Evolutionary conservation across 148 eudicot species (phyloP).

Genomic region (Rhododendron griersonianum): DNA sequence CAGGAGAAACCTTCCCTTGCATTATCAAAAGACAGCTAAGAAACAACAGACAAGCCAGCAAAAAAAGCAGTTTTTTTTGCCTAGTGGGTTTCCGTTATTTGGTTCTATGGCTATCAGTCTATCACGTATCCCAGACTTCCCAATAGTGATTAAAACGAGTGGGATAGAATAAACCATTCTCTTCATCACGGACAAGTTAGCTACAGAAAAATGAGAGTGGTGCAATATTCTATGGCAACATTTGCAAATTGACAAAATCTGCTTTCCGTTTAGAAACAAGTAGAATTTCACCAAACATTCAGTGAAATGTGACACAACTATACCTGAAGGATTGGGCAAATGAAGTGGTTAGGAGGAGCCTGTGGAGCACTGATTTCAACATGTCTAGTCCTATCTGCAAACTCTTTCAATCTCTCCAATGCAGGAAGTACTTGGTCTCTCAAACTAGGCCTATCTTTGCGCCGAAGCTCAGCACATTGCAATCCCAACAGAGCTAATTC

Average conservation of each 20-base stretch:
- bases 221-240: not conserved
- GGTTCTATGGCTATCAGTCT: not conserved
- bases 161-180: not conserved
- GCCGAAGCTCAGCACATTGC: conserved; percentile 67
- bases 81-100: not conserved
- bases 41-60: not conserved
- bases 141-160: not conserved
- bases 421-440: conserved; percentile 50
- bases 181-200: not conserved
- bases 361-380: conserved; percentile 16
- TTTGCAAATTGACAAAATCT: not conserved
- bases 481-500: conserved; percentile 64
- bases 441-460: conserved; percentile 71
- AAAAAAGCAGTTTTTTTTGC: not conserved
- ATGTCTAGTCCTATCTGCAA: conserved; percentile 54
- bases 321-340: conserved; percentile 85
- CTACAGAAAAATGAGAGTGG: not conserved
- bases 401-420: conserved; percentile 62
- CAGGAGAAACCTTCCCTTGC: not conserved
- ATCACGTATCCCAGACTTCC: not conserved
- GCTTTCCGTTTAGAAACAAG: not conserved
- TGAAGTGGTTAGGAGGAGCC: conserved; percentile 64
- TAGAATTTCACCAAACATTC: not conserved
- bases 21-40: not conserved
- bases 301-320: conserved; percentile 1